Conservation (phyloP, 176 grass and related monocot species). For the Oryza meyeriana region DNA sequence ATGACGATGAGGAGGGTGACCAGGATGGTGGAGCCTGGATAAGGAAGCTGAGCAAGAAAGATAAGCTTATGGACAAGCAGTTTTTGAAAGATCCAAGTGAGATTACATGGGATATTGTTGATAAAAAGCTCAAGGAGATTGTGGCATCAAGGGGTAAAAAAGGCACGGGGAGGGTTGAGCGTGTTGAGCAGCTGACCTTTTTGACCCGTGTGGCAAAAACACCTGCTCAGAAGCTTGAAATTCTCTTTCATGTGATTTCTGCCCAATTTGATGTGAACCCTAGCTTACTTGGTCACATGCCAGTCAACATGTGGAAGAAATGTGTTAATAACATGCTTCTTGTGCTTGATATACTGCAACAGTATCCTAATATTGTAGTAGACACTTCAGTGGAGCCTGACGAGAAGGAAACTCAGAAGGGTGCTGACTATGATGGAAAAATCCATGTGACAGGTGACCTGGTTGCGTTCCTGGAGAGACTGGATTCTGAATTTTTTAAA, state of each 20-base stretch:
- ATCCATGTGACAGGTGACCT: constrained; percentile 80
- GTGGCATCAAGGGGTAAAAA: constrained; percentile 90
- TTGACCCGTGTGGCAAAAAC: constrained; percentile 92
- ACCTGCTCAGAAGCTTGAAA: constrained; percentile 92
- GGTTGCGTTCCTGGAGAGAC: constrained; percentile 83
- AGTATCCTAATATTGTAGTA: constrained; percentile 88
- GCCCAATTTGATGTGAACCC: constrained; percentile 98
- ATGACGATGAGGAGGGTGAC: constrained; percentile 26
- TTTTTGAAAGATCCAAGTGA: constrained; percentile 93
- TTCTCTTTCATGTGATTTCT: constrained; percentile 85
- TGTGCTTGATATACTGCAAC: constrained; percentile 88
- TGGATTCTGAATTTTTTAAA: constrained; percentile 92
- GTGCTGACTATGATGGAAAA: constrained; percentile 59
- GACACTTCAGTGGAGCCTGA: constrained; percentile 68
- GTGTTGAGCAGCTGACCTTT: constrained; percentile 90
- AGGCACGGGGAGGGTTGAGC: constrained; percentile 86
- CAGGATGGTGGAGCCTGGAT: constrained; percentile 45
- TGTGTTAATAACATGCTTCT: constrained; percentile 88
- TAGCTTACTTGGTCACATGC: constrained; percentile 95
- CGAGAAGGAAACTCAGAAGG: constrained; percentile 85
- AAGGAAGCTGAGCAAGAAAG: constrained; percentile 51
- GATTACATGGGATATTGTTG: constrained; percentile 90
- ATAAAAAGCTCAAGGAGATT: constrained; percentile 93
- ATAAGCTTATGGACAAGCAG: constrained; percentile 81
- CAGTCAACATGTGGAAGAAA: constrained; percentile 85